A percentile compares a stretch with the other conserved stretches of the same genome.
These are phyloP conservation scores for Zanthoxylum bungeanum DNA, from an alignment of 345 rosid genomes.

Conservation along the genomic window DNA sequence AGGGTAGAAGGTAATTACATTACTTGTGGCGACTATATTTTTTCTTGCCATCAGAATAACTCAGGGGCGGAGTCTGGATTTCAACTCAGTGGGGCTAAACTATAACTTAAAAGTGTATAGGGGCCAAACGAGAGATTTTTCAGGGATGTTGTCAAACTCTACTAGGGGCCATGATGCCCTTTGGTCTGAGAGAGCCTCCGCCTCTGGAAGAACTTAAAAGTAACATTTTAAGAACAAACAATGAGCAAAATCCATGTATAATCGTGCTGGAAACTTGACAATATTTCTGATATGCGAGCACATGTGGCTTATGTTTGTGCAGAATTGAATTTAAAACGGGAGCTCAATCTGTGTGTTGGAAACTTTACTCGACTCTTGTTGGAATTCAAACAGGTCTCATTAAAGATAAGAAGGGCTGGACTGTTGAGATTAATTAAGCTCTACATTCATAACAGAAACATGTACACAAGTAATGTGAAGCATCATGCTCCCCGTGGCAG, in stretches of 20 bases:
- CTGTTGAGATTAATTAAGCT: constrained; percentile 11
- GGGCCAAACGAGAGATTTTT: no score
- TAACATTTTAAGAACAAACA: background rate
- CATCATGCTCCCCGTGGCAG: no score
- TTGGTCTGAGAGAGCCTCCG: no score
- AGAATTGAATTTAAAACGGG: constrained; percentile 19
- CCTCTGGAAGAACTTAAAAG: background rate
- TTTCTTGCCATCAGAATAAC: constrained; percentile 1
- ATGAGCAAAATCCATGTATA: background rate
- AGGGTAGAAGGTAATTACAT: background rate
- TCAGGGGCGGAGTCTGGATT: no score
- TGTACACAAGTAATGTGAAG: background rate
- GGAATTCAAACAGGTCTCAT: constrained; percentile 27
- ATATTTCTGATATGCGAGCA: no score
- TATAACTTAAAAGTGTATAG: no score
- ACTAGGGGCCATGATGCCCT: no score
- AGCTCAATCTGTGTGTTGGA: background rate
- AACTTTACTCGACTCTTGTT: constrained; percentile 19
- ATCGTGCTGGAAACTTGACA: no score
- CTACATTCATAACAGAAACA: background rate
- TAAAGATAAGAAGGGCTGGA: constrained; percentile 30
- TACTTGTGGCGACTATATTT: no score
- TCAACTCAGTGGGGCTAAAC: no score
- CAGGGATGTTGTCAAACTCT: no score
- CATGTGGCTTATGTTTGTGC: background rate